These are phyloP conservation scores for Cladosporium sp. DNA, from an alignment of 2,329 filamentous ascomycete species.

Conservation along the genomic window DNA sequence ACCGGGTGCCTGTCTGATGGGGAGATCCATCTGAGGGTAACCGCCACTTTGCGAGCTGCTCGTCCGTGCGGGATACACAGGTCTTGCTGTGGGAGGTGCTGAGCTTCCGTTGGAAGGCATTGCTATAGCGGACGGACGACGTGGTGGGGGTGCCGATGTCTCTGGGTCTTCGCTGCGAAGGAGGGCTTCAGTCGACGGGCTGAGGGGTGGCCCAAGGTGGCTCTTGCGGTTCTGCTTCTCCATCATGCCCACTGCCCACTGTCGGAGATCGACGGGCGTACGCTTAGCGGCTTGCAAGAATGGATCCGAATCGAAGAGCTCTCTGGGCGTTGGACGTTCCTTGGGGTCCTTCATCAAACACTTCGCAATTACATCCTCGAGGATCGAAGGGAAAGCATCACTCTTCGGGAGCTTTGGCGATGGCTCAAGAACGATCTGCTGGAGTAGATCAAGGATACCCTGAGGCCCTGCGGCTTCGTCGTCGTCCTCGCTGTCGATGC, in stretches of 20 bases:
- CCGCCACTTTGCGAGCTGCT: slow-evolving; percentile 42
- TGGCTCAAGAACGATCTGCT: slow-evolving; percentile 96
- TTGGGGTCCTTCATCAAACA: slow-evolving; percentile 90
- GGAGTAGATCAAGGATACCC: slow-evolving; percentile 91
- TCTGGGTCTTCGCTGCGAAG: slow-evolving; percentile 53
- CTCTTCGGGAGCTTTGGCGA: slow-evolving; percentile 93
- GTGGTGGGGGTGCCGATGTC: slow-evolving; percentile 22
- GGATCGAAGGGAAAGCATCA: slow-evolving; percentile 90
- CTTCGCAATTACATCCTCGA: slow-evolving; percentile 97
- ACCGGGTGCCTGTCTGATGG: slow-evolving; percentile 48
- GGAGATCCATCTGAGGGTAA: slow-evolving; percentile 44
- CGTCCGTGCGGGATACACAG: slow-evolving; percentile 46
- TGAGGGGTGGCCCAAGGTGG: slow-evolving; percentile 78
- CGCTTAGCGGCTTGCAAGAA: slow-evolving; percentile 96
- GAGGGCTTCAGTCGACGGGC: slow-evolving; percentile 75
- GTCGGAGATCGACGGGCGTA: slow-evolving; percentile 88
- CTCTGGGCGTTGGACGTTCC: slow-evolving; percentile 85
- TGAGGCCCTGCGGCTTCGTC: slow-evolving; percentile 72
- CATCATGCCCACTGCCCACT: slow-evolving; percentile 93
- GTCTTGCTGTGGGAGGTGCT: slow-evolving; percentile 36
- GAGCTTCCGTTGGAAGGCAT: slow-evolving; percentile 34
- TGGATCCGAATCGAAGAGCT: slow-evolving; percentile 88
- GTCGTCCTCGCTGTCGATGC: slow-evolving; percentile 73
- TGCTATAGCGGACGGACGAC: slow-evolving; percentile 35
- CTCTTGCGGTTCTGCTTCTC: slow-evolving; percentile 95